A percentile compares a stretch with the other conserved stretches of the same genome.
Conservation (phyloP, 129 eudicot genomes). For the Pittosporum tobira region DNA sequence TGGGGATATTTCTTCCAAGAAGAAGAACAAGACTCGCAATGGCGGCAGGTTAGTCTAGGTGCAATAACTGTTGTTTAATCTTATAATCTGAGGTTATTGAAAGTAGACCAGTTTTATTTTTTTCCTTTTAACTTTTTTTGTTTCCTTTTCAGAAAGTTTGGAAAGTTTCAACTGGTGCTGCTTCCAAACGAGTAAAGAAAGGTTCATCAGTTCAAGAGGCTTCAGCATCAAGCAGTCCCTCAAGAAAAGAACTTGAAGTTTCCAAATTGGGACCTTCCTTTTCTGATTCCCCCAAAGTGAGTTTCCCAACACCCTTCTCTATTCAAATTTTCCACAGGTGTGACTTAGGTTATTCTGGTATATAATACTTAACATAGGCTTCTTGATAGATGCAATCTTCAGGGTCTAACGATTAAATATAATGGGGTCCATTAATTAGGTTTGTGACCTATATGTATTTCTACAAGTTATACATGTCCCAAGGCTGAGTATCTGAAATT, state of each 20-base stretch:
- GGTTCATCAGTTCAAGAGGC: constrained; percentile 48
- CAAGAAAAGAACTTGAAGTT: constrained; percentile 53
- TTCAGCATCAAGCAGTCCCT: constrained; percentile 49
- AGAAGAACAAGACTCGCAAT: constrained; percentile 96
- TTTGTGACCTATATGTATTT: no score
- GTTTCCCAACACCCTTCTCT: constrained; percentile 18
- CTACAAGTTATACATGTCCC: not conserved
- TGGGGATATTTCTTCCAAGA: constrained; percentile 96
- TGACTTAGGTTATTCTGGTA: no score
- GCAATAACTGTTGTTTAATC: constrained; percentile 6
- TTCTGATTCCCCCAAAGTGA: constrained; percentile 59
- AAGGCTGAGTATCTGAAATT: not conserved
- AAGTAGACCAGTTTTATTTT: constrained; percentile 8
- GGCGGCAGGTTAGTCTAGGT: constrained; percentile 66
- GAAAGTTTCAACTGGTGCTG: constrained; percentile 97
- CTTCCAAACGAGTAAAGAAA: constrained; percentile 76
- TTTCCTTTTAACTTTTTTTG: no score
- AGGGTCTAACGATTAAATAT: no score
- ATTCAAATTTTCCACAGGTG: not conserved
- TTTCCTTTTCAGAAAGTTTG: constrained; percentile 98
- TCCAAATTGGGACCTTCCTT: constrained; percentile 42
- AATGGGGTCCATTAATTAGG: no score
- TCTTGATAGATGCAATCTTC: no score
- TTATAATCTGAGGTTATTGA: constrained; percentile 7
- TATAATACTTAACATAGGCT: no score